These are phyloP conservation scores for Lentinula aciculospora DNA, from an alignment of 768 basidiomycete genomes.

Conservation along the genomic window DNA sequence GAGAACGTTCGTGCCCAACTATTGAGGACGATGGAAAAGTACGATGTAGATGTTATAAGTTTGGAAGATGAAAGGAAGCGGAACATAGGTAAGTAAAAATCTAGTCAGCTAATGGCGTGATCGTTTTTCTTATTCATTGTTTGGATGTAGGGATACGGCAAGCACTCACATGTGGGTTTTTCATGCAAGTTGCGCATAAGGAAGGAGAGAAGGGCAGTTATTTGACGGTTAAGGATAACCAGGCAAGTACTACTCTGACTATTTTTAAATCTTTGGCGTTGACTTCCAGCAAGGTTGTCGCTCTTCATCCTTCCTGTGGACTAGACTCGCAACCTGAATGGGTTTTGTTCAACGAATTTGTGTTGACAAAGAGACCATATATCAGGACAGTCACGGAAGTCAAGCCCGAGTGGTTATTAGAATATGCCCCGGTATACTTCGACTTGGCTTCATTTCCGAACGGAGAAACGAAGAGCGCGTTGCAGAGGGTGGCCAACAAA, in stretches of 20 bases:
- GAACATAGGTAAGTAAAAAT: background rate
- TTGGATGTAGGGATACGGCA: slow-evolving; percentile 48
- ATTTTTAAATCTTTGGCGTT: background rate
- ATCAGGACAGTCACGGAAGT: slow-evolving; percentile 91
- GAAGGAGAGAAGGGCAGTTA: slow-evolving; percentile 89
- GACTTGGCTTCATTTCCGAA: slow-evolving; percentile 60
- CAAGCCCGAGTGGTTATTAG: slow-evolving; percentile 80
- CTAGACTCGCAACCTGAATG: slow-evolving; percentile 85
- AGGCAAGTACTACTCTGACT: slow-evolving; percentile 38
- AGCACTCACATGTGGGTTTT: slow-evolving; percentile 88
- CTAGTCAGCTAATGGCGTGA: too few relatives aligned
- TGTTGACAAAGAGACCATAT: slow-evolving; percentile 81
- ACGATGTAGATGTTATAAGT: slow-evolving; percentile 72
- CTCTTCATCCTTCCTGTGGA: slow-evolving; percentile 83
- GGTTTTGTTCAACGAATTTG: slow-evolving; percentile 94
- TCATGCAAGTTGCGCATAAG: slow-evolving; percentile 97
- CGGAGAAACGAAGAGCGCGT: slow-evolving; percentile 64
- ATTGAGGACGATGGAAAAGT: slow-evolving; percentile 87
- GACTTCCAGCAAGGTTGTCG: slow-evolving; percentile 44
- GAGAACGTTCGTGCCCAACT: slow-evolving; percentile 92
- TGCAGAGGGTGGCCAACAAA: slow-evolving; percentile 52
- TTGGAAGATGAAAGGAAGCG: slow-evolving; percentile 58
- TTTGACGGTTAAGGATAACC: slow-evolving; percentile 91
- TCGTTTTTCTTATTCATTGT: slow-evolving; percentile 44
- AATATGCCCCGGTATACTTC: slow-evolving; percentile 62